A percentile compares a stretch with the other conserved stretches of the same genome.
These are phyloP conservation scores for Rhizopogon roseolus DNA, from an alignment of 768 basidiomycete genomes.

Conservation along the genomic window DNA sequence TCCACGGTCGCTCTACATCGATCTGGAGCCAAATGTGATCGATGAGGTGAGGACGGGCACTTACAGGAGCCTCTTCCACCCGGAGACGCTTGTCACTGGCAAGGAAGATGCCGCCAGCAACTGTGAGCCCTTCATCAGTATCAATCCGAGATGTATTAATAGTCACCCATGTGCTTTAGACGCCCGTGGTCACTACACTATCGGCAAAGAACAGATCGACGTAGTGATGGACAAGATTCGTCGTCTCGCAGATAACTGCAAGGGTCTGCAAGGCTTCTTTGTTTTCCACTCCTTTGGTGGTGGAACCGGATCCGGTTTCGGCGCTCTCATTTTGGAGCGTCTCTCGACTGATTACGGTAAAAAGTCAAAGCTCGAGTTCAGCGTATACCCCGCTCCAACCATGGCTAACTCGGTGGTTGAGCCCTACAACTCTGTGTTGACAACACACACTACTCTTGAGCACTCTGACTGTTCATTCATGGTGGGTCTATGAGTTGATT, in stretches of 20 bases:
- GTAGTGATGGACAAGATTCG: slow-evolving; percentile 94
- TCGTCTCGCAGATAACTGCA: slow-evolving; percentile 93
- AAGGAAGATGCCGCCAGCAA: slow-evolving; percentile 99
- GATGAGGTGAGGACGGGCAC: slow-evolving; percentile 95
- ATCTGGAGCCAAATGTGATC: slow-evolving; percentile 96
- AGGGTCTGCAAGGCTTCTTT: slow-evolving; percentile 97
- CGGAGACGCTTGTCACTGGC: slow-evolving; percentile 95
- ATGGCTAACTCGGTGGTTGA: slow-evolving; percentile 95
- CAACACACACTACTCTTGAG: slow-evolving; percentile 97
- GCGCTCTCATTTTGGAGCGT: slow-evolving; percentile 91
- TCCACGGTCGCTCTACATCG: slow-evolving; percentile 94
- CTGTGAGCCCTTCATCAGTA: slow-evolving; percentile 47
- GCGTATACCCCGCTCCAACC: slow-evolving; percentile 92
- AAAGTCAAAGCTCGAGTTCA: slow-evolving; percentile 98
- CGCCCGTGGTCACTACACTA: slow-evolving; percentile 96
- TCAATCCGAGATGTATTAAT: background rate
- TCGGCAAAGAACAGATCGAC: slow-evolving; percentile 98
- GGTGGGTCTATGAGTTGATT: slow-evolving; percentile 40
- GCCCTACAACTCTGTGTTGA: slow-evolving; percentile 96
- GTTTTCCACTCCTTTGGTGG: slow-evolving; percentile 99
- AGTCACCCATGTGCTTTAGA: slow-evolving; percentile 43
- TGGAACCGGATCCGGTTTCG: slow-evolving; percentile 98
- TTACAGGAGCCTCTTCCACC: slow-evolving; percentile 97
- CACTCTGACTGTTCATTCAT: slow-evolving; percentile 99
- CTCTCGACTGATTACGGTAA: slow-evolving; percentile 98